Conservation (phyloP, 23 red algal species). For the Cyanidium caldarium region DNA sequence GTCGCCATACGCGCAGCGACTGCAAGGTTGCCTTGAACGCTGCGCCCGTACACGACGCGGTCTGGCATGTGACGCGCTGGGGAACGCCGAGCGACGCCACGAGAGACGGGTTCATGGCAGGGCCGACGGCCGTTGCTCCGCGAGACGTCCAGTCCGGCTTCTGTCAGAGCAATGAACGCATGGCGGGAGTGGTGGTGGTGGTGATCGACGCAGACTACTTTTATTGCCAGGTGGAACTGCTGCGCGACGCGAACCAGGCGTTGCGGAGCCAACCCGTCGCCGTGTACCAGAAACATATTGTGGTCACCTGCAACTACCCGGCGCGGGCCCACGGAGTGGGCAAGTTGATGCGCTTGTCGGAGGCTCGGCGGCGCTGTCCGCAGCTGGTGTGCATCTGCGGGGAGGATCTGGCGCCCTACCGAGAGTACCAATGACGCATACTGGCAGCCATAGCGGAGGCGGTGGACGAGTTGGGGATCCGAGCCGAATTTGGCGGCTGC, state of each 20-base stretch:
- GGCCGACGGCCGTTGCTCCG: too few relatives aligned
- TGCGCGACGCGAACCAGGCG: background rate
- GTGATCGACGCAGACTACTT: slow-evolving; percentile 22
- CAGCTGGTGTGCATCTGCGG: slow-evolving; percentile 6
- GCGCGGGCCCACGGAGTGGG: background rate
- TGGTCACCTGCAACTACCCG: slow-evolving; percentile 22
- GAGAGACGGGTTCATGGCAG: too few relatives aligned
- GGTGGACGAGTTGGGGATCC: background rate
- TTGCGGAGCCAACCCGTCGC: background rate
- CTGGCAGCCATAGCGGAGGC: background rate
- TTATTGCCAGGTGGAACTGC: slow-evolving; percentile 20
- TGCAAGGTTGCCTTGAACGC: too few relatives aligned
- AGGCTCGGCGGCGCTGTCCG: background rate
- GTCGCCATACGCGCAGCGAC: too few relatives aligned
- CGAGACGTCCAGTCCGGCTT: too few relatives aligned
- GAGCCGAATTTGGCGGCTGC: background rate
- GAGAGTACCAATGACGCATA: background rate
- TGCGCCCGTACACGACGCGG: too few relatives aligned
- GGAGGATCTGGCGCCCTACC: background rate
- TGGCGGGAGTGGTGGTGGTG: background rate
- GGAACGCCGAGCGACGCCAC: too few relatives aligned
- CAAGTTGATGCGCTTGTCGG: background rate
- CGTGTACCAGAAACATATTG: slow-evolving; percentile 9
- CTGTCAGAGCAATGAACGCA: too few relatives aligned
- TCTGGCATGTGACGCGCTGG: too few relatives aligned